Base-by-base conservation (phyloP, 1,139 yeast genomes). In the Geotrichum candidum region DNA sequence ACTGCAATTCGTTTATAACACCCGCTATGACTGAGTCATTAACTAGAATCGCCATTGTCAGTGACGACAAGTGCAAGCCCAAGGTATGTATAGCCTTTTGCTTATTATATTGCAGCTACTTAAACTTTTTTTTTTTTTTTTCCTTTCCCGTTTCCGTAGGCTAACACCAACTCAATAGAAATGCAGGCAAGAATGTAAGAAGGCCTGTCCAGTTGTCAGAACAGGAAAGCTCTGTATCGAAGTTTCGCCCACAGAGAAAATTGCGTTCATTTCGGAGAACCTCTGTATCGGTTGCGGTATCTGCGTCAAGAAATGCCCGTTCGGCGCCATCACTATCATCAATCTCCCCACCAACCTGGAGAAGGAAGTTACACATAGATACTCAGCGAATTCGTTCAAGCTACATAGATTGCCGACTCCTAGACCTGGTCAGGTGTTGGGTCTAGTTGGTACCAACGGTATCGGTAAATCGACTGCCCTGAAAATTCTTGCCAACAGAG, bases 201-300 rank as follows among this genome's bases (percentile, higher is more conserved):
- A 90, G 73, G 82, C 96, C 50, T 94, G 99, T 82, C 99, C 99
- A 2, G 99, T 94, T 53, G 98, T 92, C 63, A 87, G 95, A 74
- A 92, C 99, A 1, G 99, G 99, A 63, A 94, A 92, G 76, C 84
- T 92, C 66, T 94, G 99, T 86, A 94, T 94, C 72, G 99, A 94
- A 77, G 99, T 94, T 56, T 79, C 90, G 0, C 96, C 98, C 64
- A 82, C 87, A 35, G 86, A 90, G 64, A 94, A 94, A 75, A 90
- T 94, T 72, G 96, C 98, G 29, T 94, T 92, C 75, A 90, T 94
- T 66, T 90, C 97, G n/a, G 99, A 94, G 76, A 89, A 81, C 54
- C 81, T 94, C 73, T 94, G 99, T 84, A 94, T 94, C 72, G 99
- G 99, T 75, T 94, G 99, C 81, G 99, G 99, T 91, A 94, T 94